Percentiles rank a stretch among this genome's conserved stretches.
phyloP scores from a whole-genome alignment of 2,329 filamentous ascomycete genomes.

The Hypoxylon rubiginosum region DNA sequence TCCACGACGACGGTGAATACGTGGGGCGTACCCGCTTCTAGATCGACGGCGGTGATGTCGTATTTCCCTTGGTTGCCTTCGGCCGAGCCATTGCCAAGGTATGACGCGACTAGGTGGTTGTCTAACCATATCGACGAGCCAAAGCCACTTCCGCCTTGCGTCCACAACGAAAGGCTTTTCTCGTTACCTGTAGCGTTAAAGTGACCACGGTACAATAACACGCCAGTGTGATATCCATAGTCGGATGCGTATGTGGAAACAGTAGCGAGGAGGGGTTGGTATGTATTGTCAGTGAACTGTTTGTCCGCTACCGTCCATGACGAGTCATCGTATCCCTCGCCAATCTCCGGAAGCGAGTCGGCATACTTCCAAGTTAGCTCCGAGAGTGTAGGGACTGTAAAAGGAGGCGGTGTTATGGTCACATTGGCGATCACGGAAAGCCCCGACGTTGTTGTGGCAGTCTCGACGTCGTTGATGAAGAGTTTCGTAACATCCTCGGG shows the following conservation, averaged over 20 bases:
- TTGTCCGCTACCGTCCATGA: constrained; percentile 73
- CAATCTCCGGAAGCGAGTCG: constrained; percentile 78
- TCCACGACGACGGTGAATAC: constrained; percentile 79
- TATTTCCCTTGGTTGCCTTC: constrained; percentile 50
- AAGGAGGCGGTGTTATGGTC: constrained; percentile 17
- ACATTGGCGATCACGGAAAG: constrained; percentile 51
- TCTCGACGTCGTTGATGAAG: constrained; percentile 69
- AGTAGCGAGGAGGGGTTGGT: constrained; percentile 68
- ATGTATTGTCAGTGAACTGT: constrained; percentile 70
- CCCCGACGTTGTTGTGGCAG: constrained; percentile 55
- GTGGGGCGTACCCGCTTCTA: constrained; percentile 66
- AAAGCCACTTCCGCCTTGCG: constrained; percentile 77
- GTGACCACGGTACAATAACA: constrained; percentile 76
- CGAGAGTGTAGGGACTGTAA: constrained; percentile 70
- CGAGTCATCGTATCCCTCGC: constrained; percentile 74
- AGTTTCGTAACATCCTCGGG: constrained; percentile 64
- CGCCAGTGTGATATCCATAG: constrained; percentile 80
- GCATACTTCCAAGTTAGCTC: constrained; percentile 76
- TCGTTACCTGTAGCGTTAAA: constrained; percentile 76
- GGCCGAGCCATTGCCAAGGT: constrained; percentile 31
- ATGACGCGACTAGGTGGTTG: constrained; percentile 70
- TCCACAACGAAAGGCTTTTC: constrained; percentile 67
- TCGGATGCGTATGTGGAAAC: constrained; percentile 76
- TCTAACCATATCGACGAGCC: constrained; percentile 79
- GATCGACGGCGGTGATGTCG: constrained; percentile 64